phyloP scores from a whole-genome alignment of 225 moss, liverwort and hornwort species.

The Takakia lepidozioides region DNA sequence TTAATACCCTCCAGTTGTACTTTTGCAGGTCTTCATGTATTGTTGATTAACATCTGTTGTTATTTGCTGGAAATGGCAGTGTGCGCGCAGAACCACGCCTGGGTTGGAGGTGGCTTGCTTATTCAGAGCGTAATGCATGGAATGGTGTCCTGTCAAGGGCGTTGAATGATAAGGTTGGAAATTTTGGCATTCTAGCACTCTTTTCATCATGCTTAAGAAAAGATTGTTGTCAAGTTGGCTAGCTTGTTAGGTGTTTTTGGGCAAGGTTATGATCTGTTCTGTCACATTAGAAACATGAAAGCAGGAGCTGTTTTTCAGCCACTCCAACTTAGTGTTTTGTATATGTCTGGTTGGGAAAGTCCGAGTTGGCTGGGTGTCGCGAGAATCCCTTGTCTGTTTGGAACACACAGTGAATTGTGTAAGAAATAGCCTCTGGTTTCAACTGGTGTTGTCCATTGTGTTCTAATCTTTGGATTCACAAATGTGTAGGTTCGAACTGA shows the following conservation, averaged over 20 bases:
- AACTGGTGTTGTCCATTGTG: background rate
- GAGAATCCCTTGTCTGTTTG: too few relatives aligned
- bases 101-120: slow-evolving; percentile 69
- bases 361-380: too few relatives aligned
- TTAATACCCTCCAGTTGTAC: too few relatives aligned
- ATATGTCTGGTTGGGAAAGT: too few relatives aligned
- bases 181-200: background rate
- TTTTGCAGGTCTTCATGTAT: too few relatives aligned
- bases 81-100: slow-evolving; percentile 79
- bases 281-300: too few relatives aligned
- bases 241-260: background rate
- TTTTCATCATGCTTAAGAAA: too few relatives aligned
- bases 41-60: background rate
- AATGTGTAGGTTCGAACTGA: slow-evolving; percentile 48
- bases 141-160: slow-evolving; percentile 70
- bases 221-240: too few relatives aligned
- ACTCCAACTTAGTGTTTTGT: too few relatives aligned
- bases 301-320: background rate
- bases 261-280: background rate
- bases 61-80: slow-evolving; percentile 13
- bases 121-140: slow-evolving; percentile 77
- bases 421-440: background rate
- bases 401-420: background rate
- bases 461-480: slow-evolving; percentile 1
- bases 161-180: slow-evolving; percentile 55